Percentiles rank a stretch among this genome's conserved stretches.
These are phyloP conservation scores for Curvularia lunata DNA, from an alignment of 2,329 filamentous ascomycete species.

Conservation along the genomic window DNA sequence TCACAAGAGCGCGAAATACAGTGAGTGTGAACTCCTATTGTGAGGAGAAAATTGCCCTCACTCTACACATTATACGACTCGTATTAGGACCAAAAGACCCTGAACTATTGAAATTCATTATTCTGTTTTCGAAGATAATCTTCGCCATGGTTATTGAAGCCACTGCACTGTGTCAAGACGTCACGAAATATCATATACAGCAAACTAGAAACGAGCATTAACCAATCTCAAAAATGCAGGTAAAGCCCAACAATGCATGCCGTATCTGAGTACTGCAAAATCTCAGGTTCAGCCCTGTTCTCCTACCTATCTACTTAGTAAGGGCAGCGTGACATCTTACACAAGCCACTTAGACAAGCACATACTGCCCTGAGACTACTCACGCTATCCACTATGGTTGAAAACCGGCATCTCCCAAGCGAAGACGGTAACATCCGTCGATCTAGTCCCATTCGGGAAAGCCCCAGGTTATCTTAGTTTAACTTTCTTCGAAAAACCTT, in stretches of 20 bases:
- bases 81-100: background rate
- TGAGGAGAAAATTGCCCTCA: background rate
- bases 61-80: background rate
- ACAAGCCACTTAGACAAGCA: background rate
- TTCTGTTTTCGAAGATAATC: background rate
- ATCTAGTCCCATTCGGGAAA: background rate
- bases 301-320: background rate
- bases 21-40: background rate
- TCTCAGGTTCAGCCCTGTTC: background rate
- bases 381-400: background rate
- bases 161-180: background rate
- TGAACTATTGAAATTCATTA: background rate
- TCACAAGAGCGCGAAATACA: background rate
- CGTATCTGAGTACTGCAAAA: background rate
- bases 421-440: background rate
- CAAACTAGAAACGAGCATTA: background rate
- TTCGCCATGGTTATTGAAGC: background rate
- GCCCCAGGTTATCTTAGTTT: background rate
- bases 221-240: background rate
- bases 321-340: background rate
- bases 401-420: background rate
- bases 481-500: background rate
- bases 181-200: background rate
- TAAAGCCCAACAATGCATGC: background rate
- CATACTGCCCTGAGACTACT: background rate